These are phyloP conservation scores for Oryza glumipatula DNA, from an alignment of 176 grass and related monocot genomes.

Conservation along the genomic window DNA sequence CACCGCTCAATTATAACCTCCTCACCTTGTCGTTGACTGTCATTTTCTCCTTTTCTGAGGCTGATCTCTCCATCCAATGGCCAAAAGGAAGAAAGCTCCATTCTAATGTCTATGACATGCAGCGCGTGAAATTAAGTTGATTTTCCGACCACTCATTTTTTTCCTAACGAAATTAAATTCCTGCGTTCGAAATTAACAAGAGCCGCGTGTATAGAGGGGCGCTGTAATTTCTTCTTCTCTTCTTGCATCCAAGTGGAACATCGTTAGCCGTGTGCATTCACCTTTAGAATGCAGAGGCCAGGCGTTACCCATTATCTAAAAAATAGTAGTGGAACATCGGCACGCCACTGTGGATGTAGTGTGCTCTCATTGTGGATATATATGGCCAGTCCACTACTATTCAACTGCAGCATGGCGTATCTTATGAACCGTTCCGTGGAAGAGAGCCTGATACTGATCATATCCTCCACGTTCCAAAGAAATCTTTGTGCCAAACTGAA, in stretches of 20 bases:
- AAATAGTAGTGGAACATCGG: not conserved
- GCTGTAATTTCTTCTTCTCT: too few relatives aligned
- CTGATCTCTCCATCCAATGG: too few relatives aligned
- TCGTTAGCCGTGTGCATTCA: too few relatives aligned
- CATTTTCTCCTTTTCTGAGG: not conserved
- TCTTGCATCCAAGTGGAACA: not conserved
- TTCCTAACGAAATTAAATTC: too few relatives aligned
- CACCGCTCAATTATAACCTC: not conserved
- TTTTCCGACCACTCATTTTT: too few relatives aligned
- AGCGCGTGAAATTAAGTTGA: too few relatives aligned
- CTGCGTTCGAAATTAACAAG: too few relatives aligned
- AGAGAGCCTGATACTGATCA: not conserved
- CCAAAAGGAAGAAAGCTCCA: too few relatives aligned
- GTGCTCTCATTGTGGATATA: not conserved
- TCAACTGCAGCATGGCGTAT: not conserved
- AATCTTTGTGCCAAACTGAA: slow-evolving; percentile 22
- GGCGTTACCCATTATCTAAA: too few relatives aligned
- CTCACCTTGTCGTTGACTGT: not conserved
- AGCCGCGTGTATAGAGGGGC: not conserved
- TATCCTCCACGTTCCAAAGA: not conserved
- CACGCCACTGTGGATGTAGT: not conserved
- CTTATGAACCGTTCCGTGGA: not conserved
- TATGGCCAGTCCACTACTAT: not conserved
- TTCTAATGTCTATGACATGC: too few relatives aligned
- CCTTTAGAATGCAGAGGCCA: too few relatives aligned